Percentiles rank a stretch among this genome's conserved stretches.
These are phyloP conservation scores for Debaryomyces prosopidis DNA, from an alignment of 805 yeast species.

Conservation along the genomic window DNA sequence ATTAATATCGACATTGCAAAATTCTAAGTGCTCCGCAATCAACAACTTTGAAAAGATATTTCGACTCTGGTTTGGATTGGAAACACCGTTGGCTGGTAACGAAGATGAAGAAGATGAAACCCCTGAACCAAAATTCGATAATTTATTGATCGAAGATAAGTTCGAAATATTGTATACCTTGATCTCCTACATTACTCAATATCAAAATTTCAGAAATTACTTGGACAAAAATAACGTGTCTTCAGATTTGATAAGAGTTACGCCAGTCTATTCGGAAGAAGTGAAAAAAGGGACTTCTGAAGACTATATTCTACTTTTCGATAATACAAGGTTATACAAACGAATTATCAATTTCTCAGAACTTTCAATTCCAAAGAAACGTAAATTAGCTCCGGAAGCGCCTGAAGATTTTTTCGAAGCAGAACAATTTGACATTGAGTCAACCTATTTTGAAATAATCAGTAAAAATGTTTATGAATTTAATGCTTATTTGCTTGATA, in stretches of 20 bases:
- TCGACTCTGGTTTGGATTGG: conserved; percentile 33
- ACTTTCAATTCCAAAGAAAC: conserved; percentile 34
- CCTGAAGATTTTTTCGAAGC: conserved; percentile 29
- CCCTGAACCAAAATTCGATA: conserved; percentile 34
- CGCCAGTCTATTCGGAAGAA: conserved; percentile 11
- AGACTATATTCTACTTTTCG: conserved; percentile 43
- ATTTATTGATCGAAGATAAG: conserved; percentile 45
- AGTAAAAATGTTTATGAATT: conserved; percentile 32
- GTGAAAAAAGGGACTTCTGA: conserved; percentile 13
- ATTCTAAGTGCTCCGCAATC: conserved; percentile 28
- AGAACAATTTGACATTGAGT: conserved; percentile 30
- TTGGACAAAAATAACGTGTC: conserved; percentile 38
- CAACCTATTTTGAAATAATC: conserved; percentile 29
- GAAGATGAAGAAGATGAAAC: conserved; percentile 20
- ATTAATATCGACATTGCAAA: conserved; percentile 41
- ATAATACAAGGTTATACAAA: conserved; percentile 54
- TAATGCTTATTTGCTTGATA: conserved; percentile 18
- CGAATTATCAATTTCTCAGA: conserved; percentile 25
- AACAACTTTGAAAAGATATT: conserved; percentile 34
- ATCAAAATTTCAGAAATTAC: conserved; percentile 48
- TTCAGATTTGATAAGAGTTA: conserved; percentile 24
- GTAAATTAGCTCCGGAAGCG: conserved; percentile 31
- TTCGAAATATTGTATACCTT: conserved; percentile 49
- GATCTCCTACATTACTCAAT: conserved; percentile 42
- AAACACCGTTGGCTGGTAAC: conserved; percentile 32